These are phyloP conservation scores for Passalora sequoiae DNA, from an alignment of 2,329 filamentous ascomycete genomes.

Conservation along the genomic window DNA sequence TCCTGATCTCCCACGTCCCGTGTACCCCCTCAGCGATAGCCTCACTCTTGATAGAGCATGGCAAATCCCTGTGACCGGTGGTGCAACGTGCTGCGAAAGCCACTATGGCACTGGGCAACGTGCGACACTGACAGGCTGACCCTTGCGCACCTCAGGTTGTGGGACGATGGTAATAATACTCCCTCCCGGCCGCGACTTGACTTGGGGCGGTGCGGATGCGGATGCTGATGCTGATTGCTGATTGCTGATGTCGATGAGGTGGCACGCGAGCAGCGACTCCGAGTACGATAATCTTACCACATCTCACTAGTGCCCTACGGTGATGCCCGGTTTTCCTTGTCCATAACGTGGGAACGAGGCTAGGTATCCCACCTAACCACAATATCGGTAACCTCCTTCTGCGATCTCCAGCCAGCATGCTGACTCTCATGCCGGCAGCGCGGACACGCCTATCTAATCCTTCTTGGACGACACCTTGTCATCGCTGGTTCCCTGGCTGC, in stretches of 20 bases:
- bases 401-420: slow-evolving; percentile 8
- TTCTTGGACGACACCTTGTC: slow-evolving; percentile 10
- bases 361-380: background rate
- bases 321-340: background rate
- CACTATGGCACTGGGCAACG: slow-evolving; percentile 1
- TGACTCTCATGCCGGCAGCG: slow-evolving; percentile 18
- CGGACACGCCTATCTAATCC: slow-evolving; percentile 8
- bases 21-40: background rate
- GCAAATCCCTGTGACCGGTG: background rate
- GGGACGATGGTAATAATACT: too few relatives aligned
- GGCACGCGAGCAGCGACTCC: background rate
- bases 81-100: background rate
- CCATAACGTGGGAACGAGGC: background rate
- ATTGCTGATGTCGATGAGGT: background rate
- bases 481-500: slow-evolving; percentile 12
- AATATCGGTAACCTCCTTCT: background rate
- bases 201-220: too few relatives aligned
- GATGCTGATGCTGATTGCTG: too few relatives aligned
- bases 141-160: too few relatives aligned
- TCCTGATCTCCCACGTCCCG: background rate
- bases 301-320: background rate
- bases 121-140: slow-evolving; percentile 3
- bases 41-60: background rate
- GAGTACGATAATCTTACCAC: background rate
- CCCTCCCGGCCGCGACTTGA: too few relatives aligned